phyloP scores from a whole-genome alignment of 768 basidiomycete genomes.

The Naganishia friedmannii region DNA sequence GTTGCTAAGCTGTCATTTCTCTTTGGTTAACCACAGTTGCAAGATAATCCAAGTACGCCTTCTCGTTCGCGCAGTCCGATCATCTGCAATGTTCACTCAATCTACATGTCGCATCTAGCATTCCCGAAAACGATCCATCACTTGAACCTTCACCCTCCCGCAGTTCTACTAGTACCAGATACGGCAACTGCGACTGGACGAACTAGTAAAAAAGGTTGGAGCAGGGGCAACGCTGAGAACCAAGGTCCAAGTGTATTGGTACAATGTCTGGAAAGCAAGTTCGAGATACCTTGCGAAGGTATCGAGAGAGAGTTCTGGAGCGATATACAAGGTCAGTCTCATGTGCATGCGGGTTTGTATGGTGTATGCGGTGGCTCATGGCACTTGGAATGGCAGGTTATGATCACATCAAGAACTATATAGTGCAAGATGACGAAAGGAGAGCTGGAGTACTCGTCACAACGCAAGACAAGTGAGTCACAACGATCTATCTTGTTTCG shows the following conservation, averaged over 20 bases:
- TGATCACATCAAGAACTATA: constrained; percentile 73
- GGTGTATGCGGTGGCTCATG: not conserved
- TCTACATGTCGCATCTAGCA: constrained; percentile 1
- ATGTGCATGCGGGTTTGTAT: not conserved
- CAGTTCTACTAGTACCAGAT: constrained; percentile 73
- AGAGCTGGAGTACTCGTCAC: constrained; percentile 75
- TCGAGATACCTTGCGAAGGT: constrained; percentile 65
- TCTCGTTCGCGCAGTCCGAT: not conserved
- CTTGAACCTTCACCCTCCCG: constrained; percentile 58
- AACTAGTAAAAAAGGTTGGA: constrained; percentile 46
- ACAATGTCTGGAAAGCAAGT: constrained; percentile 70
- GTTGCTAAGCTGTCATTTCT: constrained; percentile 66
- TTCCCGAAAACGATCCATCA: constrained; percentile 36
- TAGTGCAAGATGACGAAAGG: constrained; percentile 70
- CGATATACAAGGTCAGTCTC: constrained; percentile 64
- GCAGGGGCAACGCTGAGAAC: constrained; percentile 54
- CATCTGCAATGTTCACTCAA: too few relatives aligned
- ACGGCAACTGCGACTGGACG: constrained; percentile 52
- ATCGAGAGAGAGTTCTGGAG: constrained; percentile 82
- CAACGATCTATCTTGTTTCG: not conserved
- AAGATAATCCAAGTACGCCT: constrained; percentile 63
- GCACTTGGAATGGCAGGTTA: constrained; percentile 56
- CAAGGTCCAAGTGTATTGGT: constrained; percentile 62
- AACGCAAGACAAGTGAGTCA: constrained; percentile 69
- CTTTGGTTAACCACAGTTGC: constrained; percentile 57